Conservation (phyloP, 1,139 yeast genomes). For the Pichia sp. region DNA sequence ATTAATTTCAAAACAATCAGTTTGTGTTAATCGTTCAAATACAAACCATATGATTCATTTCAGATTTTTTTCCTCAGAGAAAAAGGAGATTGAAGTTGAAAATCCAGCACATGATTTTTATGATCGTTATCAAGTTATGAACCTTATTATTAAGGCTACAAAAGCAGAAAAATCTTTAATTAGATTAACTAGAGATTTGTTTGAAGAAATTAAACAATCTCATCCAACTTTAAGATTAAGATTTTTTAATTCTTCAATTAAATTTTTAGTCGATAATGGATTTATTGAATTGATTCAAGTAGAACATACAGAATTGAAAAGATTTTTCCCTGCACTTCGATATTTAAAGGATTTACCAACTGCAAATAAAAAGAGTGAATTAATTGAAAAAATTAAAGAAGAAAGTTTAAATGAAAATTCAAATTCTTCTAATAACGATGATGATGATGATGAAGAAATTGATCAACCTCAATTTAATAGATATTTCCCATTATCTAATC, state of each 20-base stretch:
- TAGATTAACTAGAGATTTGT: constrained; percentile 47
- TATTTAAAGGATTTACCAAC: constrained; percentile 31
- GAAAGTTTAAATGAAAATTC: constrained; percentile 1
- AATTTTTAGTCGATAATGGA: constrained; percentile 15
- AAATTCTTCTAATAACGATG: constrained; percentile 14
- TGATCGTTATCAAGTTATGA: constrained; percentile 26
- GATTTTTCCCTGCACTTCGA: constrained; percentile 24
- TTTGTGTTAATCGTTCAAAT: constrained; percentile 16
- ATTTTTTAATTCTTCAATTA: constrained; percentile 15
- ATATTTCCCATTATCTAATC: constrained; percentile 58
- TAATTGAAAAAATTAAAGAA: constrained; percentile 14
- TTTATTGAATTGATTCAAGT: constrained; percentile 22
- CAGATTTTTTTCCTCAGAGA: constrained; percentile 15
- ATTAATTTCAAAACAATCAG: constrained; percentile 38
- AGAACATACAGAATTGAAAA: constrained; percentile 21
- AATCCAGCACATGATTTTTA: constrained; percentile 4
- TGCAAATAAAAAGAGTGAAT: constrained; percentile 19
- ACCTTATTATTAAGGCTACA: constrained; percentile 43
- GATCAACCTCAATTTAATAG: constrained; percentile 32
- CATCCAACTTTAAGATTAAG: constrained; percentile 13
- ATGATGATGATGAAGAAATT: constrained; percentile 34
- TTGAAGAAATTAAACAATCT: constrained; percentile 54
- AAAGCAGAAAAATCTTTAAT: constrained; percentile 63
- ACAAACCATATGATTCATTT: constrained; percentile 24
- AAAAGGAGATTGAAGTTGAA: background rate